Evolutionary conservation across 495 filamentous ascomycete genomes (phyloP), one percentile per base, ranked within the genome.

Genomic region (Podospora didyma): DNA sequence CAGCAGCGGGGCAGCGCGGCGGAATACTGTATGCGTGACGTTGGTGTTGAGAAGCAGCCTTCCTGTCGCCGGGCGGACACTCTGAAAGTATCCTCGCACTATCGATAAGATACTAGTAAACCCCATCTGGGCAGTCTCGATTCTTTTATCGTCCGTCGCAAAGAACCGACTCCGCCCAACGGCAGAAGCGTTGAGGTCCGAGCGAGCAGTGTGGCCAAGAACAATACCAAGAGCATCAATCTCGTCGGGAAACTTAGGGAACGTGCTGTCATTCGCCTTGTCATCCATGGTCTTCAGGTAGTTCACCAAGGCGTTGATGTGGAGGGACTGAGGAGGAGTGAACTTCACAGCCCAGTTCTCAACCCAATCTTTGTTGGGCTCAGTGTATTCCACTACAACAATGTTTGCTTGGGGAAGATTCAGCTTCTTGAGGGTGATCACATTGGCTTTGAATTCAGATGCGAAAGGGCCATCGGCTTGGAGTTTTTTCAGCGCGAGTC

Each of bases 11-110:
- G 68, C 60, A 1, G 50, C n/a, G 2, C 49, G 46, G 3, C 77
- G 70, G 56, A 82, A 82, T 5, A 79, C 70, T 9, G 72, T 74
- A 44, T 80, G 74, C 6, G 73, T 72, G 7, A 79, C 74, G 46
- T 82, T 80, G 31, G 82, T 78, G 51, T 90, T 89, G 3, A 88
- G 67, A 1, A 89, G 71, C 10, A 88, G 61, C 6, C 86, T 78
- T 3, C 81, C 79, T 3, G 87, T 89, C 9, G 83, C 85, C 0
- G 79, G 74, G 21, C 87, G 84, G 16, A 85, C 80, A 68, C 85
- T 89, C 51, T 84, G 75, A 57, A 87, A 88, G 60, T 80, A 89
- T 0, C 88, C 87, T 49, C 87, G 80, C 0, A 86, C 67, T 3
- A 72, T 69, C 12, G 80, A 78, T 1, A 78, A 66, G 0, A 83